Conservation (phyloP, 805 yeast genomes). For the Candida nanaspora region DNA sequence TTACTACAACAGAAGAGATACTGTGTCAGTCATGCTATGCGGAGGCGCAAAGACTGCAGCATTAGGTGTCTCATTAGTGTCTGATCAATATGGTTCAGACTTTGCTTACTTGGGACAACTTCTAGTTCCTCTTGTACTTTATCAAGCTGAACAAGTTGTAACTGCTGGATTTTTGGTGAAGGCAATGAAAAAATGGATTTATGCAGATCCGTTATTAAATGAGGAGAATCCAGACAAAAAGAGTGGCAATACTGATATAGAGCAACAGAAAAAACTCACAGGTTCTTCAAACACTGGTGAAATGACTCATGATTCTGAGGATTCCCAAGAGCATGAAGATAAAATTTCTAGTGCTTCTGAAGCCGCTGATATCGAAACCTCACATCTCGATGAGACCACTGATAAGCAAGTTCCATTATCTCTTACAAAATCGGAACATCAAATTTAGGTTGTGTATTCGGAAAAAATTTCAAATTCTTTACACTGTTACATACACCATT, state of each 20-base stretch:
- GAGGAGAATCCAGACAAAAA: not conserved
- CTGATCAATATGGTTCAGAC: constrained; percentile 53
- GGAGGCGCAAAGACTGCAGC: constrained; percentile 96
- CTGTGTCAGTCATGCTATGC: constrained; percentile 76
- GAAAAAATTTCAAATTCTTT: too few species aligned
- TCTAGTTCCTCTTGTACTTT: constrained; percentile 75
- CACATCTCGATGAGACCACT: too few species aligned
- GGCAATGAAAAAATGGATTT: constrained; percentile 65
- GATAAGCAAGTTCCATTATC: not conserved
- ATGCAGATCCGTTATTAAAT: constrained; percentile 19
- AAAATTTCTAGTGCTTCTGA: not conserved
- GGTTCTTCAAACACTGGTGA: too few species aligned
- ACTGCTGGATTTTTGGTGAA: constrained; percentile 69
- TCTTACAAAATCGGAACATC: not conserved
- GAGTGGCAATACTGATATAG: not conserved
- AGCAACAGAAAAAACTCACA: too few species aligned
- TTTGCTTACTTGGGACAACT: constrained; percentile 60
- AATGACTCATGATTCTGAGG: not conserved
- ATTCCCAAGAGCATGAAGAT: not conserved
- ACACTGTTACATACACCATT: too few species aligned
- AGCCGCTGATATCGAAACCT: not conserved
- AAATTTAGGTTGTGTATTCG: too few species aligned
- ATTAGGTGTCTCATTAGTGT: constrained; percentile 75
- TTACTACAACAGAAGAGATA: constrained; percentile 62
- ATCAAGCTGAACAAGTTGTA: constrained; percentile 82